These are phyloP conservation scores for Chlamydomonas reinhardtii DNA, from an alignment of 163 green algal genomes.

Conservation along the genomic window DNA sequence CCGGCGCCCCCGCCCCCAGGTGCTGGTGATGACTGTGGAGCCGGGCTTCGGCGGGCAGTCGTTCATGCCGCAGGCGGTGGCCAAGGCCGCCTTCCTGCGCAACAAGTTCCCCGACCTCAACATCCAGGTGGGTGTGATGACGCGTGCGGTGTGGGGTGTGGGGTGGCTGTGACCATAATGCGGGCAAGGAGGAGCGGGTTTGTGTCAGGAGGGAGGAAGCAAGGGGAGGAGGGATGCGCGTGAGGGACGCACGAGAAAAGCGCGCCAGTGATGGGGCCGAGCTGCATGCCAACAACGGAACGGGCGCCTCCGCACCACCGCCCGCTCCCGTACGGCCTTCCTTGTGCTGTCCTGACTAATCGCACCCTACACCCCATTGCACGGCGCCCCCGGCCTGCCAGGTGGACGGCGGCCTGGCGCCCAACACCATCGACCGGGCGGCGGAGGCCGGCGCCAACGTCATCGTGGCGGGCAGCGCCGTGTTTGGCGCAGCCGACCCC, in stretches of 20 bases:
- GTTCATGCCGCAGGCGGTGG: slow-evolving; percentile 90
- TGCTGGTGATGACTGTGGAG: slow-evolving; percentile 93
- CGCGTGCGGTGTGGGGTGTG: neutral
- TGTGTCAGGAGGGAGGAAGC: too few species aligned
- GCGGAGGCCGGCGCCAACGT: slow-evolving; percentile 74
- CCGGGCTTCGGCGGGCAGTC: slow-evolving; percentile 97
- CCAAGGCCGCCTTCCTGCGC: slow-evolving; percentile 73
- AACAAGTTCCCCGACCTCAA: slow-evolving; percentile 66
- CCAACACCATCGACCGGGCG: slow-evolving; percentile 74
- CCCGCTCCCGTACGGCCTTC: too few species aligned
- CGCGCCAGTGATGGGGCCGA: too few species aligned
- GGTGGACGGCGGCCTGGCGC: slow-evolving; percentile 89
- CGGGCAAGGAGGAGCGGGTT: neutral
- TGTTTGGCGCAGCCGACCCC: slow-evolving; percentile 79
- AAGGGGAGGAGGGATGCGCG: neutral
- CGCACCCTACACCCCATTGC: too few species aligned
- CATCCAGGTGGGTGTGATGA: slow-evolving; percentile 66
- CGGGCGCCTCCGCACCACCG: too few species aligned
- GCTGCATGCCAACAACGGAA: too few species aligned
- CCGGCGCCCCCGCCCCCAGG: slow-evolving; percentile 41
- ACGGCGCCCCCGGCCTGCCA: slow-evolving; percentile 27
- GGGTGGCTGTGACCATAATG: neutral
- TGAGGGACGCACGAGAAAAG: too few species aligned
- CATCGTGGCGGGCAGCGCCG: slow-evolving; percentile 85
- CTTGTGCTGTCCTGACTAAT: too few species aligned